phyloP scores from a whole-genome alignment of 2,329 filamentous ascomycete species.

The Metarhizium sp. region DNA sequence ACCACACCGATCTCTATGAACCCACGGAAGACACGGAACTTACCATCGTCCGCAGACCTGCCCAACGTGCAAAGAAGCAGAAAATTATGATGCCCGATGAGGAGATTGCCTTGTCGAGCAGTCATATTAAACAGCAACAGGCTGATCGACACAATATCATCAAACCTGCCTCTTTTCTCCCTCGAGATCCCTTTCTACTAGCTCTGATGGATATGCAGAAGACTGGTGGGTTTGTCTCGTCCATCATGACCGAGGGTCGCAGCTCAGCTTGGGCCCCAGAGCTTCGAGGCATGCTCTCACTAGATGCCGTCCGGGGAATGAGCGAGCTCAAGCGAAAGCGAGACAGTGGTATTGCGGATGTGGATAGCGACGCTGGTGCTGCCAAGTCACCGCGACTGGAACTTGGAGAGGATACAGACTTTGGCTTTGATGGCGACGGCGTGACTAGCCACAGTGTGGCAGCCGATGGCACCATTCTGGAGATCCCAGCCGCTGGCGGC shows the following conservation, averaged over 20 bases:
- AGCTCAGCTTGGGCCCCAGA: slow-evolving; percentile 83
- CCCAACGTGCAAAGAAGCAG: slow-evolving; percentile 65
- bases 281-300: slow-evolving; percentile 80
- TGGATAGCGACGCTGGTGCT: slow-evolving; percentile 56
- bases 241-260: slow-evolving; percentile 72
- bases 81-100: slow-evolving; percentile 76
- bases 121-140: slow-evolving; percentile 78
- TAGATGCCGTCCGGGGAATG: slow-evolving; percentile 67
- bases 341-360: slow-evolving; percentile 74
- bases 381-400: slow-evolving; percentile 63
- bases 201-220: slow-evolving; percentile 88
- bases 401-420: slow-evolving; percentile 56
- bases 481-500: slow-evolving; percentile 46
- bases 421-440: slow-evolving; percentile 31
- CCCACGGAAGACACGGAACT: slow-evolving; percentile 47
- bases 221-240: slow-evolving; percentile 81
- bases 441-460: slow-evolving; percentile 42
- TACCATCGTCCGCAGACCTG: slow-evolving; percentile 55
- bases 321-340: slow-evolving; percentile 90
- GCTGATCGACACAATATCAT: slow-evolving; percentile 79
- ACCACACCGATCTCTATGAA: slow-evolving; percentile 51
- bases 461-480: slow-evolving; percentile 53
- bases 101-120: slow-evolving; percentile 66
- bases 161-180: slow-evolving; percentile 72
- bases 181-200: slow-evolving; percentile 76